Base-by-base conservation (phyloP, 164 flowering plant species). In the Liriodendron chinense region DNA sequence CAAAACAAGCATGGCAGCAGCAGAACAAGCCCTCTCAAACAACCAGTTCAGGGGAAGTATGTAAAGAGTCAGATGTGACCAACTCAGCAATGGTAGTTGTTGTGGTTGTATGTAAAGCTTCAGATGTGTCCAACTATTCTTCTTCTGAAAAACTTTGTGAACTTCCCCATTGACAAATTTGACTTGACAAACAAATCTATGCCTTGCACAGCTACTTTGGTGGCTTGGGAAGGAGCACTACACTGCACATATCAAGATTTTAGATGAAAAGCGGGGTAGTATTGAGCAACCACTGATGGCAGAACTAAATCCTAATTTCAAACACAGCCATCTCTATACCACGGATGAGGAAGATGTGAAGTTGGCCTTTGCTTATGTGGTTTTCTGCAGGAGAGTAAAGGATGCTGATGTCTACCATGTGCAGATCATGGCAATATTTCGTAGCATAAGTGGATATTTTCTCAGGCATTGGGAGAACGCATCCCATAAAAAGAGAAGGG, bases 161-260 rank as follows among this genome's bases (percentile, higher is more conserved):
- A 92, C 83, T 96, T 96, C 78, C 99, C 99, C n/a, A 86, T 96
- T 79, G 94, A 92, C 79, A 93, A 92, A 78, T 84, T 96, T 73
- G 94, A 96, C 76, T 82, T 96, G 65, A 92, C 96, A 64, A 90
- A 89, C 69, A 91, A 96, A 76, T 96, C 67, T 94, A 94, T 82
- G 98, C 99, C 75, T 81, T 96, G 74, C 92, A 89, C 72, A 96
- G 94, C 79, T 98, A 96, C 84, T 91, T 90, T 78, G 99, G 99
- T 26, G 84, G 91, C 79, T 89, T 96, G 97, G 99, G 99, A 76
- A 90, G 97, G 98, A 98, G 63, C 99, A 96, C 81, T 96, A 96
- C 75, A 96, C 97, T 68, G 96, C 99, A 68, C 84, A 94, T 83
- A 90, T 94, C 81, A 96, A 96, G 94, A 98, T 89, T 74, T 75